Percentiles rank a stretch among this genome's conserved stretches.
Conservation (phyloP, 108 stramenopile genomes). For the Cylindrotheca closterium region DNA sequence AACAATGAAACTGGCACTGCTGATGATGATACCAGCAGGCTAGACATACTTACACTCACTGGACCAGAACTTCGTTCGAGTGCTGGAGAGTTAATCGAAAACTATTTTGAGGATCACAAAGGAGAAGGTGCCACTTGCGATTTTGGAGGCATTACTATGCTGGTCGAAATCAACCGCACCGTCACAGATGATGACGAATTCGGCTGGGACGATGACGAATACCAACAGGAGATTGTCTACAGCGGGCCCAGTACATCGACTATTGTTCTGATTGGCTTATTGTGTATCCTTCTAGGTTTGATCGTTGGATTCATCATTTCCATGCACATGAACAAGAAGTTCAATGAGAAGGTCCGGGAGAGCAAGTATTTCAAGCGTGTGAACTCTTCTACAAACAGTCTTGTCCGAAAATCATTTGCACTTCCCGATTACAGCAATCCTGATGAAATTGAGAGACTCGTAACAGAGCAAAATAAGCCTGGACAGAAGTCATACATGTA, state of each 20-base stretch:
- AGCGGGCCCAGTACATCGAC: conserved; percentile 21
- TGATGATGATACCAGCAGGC: conserved; percentile 9
- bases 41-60: conserved; percentile 35
- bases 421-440: conserved; percentile 2
- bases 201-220: conserved; percentile 58
- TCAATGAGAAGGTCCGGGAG: conserved; percentile 44
- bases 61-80: conserved; percentile 54
- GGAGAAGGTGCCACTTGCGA: conserved; percentile 75
- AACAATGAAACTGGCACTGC: conserved; percentile 17
- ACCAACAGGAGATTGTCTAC: conserved; percentile 27
- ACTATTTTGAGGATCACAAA: conserved; percentile 57
- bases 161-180: conserved; percentile 52
- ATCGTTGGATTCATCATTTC: conserved; percentile 61
- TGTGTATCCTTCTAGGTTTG: conserved; percentile 46
- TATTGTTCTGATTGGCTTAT: conserved; percentile 26
- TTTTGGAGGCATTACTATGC: conserved; percentile 78
- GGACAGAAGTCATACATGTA: too few species aligned
- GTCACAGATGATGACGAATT: conserved; percentile 46
- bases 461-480: background rate
- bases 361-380: conserved; percentile 32
- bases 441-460: background rate
- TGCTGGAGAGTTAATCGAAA: conserved; percentile 47
- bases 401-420: conserved; percentile 35
- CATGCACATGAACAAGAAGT: conserved; percentile 59
- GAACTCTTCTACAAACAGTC: conserved; percentile 7